Evolutionary conservation across 139 green algal species (phyloP).

Genomic region (Chlorella sorokiniana): DNA sequence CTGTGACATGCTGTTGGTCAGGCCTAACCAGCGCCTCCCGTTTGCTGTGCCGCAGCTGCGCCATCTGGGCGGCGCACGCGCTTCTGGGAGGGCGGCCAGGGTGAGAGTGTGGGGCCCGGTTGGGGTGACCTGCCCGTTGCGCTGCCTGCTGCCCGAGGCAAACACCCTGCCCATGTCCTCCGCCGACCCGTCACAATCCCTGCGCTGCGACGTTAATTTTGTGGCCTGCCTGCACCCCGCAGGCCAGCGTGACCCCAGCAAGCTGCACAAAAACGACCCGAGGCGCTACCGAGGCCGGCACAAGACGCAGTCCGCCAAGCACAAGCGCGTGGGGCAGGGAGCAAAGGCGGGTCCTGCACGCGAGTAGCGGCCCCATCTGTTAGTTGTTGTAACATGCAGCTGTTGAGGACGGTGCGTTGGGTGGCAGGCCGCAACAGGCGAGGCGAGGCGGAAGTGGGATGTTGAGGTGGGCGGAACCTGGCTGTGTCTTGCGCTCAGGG

Average conservation of each 20-base stretch:
- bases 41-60: background rate
- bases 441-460: no score
- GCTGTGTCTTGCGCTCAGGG: no score
- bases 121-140: no score
- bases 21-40: background rate
- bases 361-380: background rate
- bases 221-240: background rate
- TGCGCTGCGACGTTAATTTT: background rate
- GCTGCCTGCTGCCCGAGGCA: background rate
- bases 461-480: no score
- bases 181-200: no score
- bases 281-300: background rate
- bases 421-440: no score
- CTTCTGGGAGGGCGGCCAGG: background rate
- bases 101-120: background rate
- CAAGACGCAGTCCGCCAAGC: slow-evolving; percentile 35
- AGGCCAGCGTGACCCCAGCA: slow-evolving; percentile 15
- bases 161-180: no score
- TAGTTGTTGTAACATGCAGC: no score
- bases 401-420: background rate
- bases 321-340: slow-evolving; percentile 19
- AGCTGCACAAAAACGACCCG: slow-evolving; percentile 14
- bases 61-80: background rate
- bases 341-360: slow-evolving; percentile 9
- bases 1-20: background rate